A percentile compares a stretch with the other conserved stretches of the same genome.
Conservation (phyloP, 2,329 filamentous ascomycete genomes). For the Zymoseptoria tritici region DNA sequence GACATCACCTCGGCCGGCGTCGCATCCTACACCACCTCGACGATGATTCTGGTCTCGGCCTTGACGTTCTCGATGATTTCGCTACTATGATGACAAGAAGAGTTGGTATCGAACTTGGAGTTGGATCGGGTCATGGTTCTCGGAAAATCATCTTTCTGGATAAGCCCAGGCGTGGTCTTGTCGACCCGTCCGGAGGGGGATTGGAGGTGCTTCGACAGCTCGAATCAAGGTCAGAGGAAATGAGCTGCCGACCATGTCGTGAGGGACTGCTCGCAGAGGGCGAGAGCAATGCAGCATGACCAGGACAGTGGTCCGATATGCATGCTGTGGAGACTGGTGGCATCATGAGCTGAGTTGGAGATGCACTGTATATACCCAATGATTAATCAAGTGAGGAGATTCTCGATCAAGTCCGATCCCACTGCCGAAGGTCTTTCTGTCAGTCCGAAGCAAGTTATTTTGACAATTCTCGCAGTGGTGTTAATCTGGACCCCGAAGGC, state of each 20-base stretch:
- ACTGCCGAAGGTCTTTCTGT: neutral
- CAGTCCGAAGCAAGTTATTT: neutral
- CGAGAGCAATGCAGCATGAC: neutral
- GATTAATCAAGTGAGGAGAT: neutral
- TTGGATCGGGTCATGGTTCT: neutral
- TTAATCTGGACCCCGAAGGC: too few relatives aligned
- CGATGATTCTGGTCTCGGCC: neutral
- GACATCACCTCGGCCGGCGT: constrained; percentile 19
- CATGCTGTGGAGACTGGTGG: neutral
- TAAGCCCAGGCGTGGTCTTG: neutral
- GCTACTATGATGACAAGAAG: neutral
- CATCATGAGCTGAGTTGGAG: neutral
- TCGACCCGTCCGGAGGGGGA: neutral
- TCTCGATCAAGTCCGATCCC: neutral
- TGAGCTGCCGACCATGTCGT: neutral
- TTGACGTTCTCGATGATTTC: neutral
- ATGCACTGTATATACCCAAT: neutral
- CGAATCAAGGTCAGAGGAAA: neutral
- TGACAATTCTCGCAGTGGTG: too few relatives aligned
- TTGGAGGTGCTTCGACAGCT: too few relatives aligned
- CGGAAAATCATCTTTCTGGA: neutral
- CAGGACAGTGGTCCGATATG: neutral
- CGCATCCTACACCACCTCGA: neutral
- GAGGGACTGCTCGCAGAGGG: neutral
- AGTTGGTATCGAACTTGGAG: neutral